Evolutionary conservation across 75 land plant species (phyloP).

Genomic region (Sequoia sempervirens): DNA sequence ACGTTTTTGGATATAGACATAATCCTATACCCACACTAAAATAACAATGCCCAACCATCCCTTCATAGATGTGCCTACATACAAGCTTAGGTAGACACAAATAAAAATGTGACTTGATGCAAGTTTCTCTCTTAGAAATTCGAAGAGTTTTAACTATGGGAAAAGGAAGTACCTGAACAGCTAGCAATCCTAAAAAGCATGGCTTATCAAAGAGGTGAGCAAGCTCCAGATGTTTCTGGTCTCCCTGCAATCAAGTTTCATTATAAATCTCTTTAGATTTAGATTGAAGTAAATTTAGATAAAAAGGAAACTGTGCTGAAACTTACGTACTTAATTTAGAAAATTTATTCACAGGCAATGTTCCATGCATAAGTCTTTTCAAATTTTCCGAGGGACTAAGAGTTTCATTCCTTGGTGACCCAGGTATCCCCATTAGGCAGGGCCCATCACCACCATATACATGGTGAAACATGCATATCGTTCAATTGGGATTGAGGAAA

Average conservation of each 20-base stretch:
- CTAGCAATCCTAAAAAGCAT: constrained; percentile 85
- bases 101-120: background rate
- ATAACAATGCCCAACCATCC: too few relatives aligned
- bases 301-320: background rate
- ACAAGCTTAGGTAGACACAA: background rate
- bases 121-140: background rate
- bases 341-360: background rate
- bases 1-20: background rate
- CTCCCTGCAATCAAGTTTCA: constrained; percentile 41
- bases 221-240: constrained; percentile 67
- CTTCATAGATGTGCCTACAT: too few relatives aligned
- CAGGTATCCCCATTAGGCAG: background rate
- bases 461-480: background rate
- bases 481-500: background rate
- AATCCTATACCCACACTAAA: background rate
- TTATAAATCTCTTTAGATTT: background rate
- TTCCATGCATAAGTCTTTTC: background rate
- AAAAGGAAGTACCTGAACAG: constrained; percentile 56
- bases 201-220: constrained; percentile 98
- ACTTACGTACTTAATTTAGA: background rate
- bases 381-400: background rate
- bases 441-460: background rate
- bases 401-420: background rate
- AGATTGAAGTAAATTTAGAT: background rate
- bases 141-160: background rate